These are phyloP conservation scores for Quercus bicolor DNA, from an alignment of 306 rosid species.

Conservation along the genomic window DNA sequence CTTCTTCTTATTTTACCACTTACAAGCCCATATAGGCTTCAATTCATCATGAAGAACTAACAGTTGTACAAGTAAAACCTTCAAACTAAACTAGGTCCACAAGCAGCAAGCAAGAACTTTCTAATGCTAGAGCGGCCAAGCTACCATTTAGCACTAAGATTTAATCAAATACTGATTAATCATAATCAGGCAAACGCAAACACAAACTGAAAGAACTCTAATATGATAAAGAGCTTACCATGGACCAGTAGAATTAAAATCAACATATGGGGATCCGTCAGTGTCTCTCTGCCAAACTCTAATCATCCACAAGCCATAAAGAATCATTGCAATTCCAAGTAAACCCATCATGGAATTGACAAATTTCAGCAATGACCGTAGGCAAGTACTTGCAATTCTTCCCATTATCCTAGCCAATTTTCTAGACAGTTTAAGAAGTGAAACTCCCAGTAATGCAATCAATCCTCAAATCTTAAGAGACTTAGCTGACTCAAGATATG, in stretches of 20 bases:
- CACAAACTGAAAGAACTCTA: not conserved
- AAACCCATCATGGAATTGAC: conserved; percentile 35
- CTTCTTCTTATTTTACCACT: no score
- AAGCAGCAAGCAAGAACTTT: not conserved
- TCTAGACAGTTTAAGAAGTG: not conserved
- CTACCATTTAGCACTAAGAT: no score
- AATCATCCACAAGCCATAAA: conserved; percentile 31
- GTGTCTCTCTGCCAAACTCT: conserved; percentile 39
- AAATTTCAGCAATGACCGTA: conserved; percentile 25
- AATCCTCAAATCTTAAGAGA: not conserved
- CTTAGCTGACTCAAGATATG: not conserved
- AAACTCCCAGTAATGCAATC: not conserved
- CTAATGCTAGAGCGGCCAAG: no score
- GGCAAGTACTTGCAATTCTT: conserved; percentile 17
- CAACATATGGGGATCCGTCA: not conserved
- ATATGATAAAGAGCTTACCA: conserved; percentile 22
- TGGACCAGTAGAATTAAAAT: conserved; percentile 4
- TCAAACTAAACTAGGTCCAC: no score
- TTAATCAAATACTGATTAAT: no score
- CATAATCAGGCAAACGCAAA: not conserved
- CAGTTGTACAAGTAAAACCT: no score
- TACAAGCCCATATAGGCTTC: no score
- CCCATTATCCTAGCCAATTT: conserved; percentile 7
- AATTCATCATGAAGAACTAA: no score
- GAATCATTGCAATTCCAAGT: conserved; percentile 42